A percentile compares a stretch with the other conserved stretches of the same genome.
phyloP scores from a whole-genome alignment of 805 yeast genomes.

The Hanseniaspora nectarophila region DNA sequence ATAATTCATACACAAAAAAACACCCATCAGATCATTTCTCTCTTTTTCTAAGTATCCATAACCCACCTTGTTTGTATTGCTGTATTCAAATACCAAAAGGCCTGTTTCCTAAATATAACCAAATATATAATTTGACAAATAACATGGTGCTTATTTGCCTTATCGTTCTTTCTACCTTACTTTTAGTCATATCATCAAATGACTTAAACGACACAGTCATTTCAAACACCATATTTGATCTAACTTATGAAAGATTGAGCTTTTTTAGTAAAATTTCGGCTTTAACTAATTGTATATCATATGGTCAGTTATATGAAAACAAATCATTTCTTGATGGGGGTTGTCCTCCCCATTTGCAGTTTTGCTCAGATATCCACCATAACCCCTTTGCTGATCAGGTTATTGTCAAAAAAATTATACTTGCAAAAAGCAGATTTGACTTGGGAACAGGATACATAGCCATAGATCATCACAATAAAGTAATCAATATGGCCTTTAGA shows the following conservation, averaged over 20 bases:
- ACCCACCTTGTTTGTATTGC: too few relatives aligned
- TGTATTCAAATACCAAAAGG: too few relatives aligned
- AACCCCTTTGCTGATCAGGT: slow-evolving; percentile 26
- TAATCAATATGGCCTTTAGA: slow-evolving; percentile 43
- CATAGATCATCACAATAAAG: slow-evolving; percentile 34
- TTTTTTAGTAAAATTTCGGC: slow-evolving; percentile 28
- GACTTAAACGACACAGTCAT: neutral
- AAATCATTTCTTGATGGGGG: slow-evolving; percentile 25
- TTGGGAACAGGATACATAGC: slow-evolving; percentile 48
- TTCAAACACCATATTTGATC: slow-evolving; percentile 3
- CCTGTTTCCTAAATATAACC: too few relatives aligned
- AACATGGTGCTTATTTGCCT: neutral
- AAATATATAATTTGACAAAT: too few relatives aligned
- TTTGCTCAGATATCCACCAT: slow-evolving; percentile 24
- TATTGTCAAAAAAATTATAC: slow-evolving; percentile 29
- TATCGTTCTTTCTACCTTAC: neutral
- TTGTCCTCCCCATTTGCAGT: slow-evolving; percentile 26
- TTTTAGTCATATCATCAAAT: neutral
- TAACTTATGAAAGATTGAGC: slow-evolving; percentile 25
- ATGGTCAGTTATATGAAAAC: slow-evolving; percentile 20
- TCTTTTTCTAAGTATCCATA: too few relatives aligned
- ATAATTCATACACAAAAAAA: too few relatives aligned
- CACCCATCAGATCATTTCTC: too few relatives aligned
- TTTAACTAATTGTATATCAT: slow-evolving; percentile 29
- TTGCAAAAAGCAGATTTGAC: slow-evolving; percentile 32